Base-by-base conservation (phyloP, 1,139 yeast species). In the Meyerozyma guilliermondii region DNA sequence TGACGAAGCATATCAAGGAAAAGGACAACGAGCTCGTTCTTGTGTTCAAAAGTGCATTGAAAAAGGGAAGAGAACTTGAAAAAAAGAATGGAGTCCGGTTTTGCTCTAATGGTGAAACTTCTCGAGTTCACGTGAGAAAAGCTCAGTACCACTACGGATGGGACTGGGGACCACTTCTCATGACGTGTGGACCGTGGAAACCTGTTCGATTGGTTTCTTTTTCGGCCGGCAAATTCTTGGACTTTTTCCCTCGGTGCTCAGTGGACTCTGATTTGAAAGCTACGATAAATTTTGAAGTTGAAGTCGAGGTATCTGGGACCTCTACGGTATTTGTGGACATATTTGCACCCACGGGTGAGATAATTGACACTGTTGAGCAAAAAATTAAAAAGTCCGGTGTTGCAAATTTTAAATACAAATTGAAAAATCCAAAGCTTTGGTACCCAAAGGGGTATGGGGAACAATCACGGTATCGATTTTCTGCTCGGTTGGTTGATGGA, bases 401-500 rank as follows among this genome's bases (percentile, higher is more conserved):
- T 11, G 16, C 14, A 8, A 16, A 28, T 9, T 9, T 29, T 29
- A 22, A 22, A n/a, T 35, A 22, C 27, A 13, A 14, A 1, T 39
- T 62, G 8, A 38, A 49, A 4, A 31, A 50, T 14, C 62, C 74
- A 0, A 43, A 59, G 22, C 55, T 73, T 39, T 74, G 79, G 79
- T 71, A 56, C 49, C 78, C 78, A 1, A 47, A 49, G 20, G 63
- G 65, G 7, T 59, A 60, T 39, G 79, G 79, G 3, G 41, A 45
- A 9, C 76, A 67, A 38, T 48, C 58, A 7, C 54, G 66, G 22
- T 70, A 74, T 46, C 48, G 43, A 5, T 52, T 68, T 24, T 43
- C 40, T 3, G 46, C 63, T 10, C 42, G 43, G 5, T 31, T 53
- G 9, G 29, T n/a, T 3, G 38, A 35, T 5, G 10, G 17, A 10